A percentile compares a stretch with the other conserved stretches of the same genome.
Evolutionary conservation across 176 grass and related monocot species (phyloP).

Genomic region (Triticum dicoccoides): DNA sequence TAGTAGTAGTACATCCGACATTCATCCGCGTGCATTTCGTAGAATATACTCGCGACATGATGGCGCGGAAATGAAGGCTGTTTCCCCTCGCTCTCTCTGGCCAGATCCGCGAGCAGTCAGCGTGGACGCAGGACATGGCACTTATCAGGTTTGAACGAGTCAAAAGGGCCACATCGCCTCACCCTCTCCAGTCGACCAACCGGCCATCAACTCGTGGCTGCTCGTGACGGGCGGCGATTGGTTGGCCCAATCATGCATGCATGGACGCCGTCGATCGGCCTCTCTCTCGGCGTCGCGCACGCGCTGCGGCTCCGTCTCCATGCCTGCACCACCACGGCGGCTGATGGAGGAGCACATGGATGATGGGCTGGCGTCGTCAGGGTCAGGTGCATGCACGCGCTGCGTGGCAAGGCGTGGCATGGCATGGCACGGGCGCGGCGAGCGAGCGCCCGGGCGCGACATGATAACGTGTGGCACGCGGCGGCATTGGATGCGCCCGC

Average conservation of each 20-base stretch:
- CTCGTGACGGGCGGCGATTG: neutral
- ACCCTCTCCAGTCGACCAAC: neutral
- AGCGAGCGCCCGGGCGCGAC: neutral
- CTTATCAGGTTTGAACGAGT: conserved; percentile 3
- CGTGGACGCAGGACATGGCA: neutral
- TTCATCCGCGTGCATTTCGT: too few relatives aligned
- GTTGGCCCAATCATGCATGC: conserved; percentile 2
- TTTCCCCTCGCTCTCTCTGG: neutral
- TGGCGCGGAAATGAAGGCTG: neutral
- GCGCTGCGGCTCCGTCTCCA: neutral
- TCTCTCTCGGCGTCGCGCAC: neutral
- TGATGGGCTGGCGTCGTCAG: neutral
- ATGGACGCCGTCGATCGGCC: neutral
- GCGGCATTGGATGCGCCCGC: neutral
- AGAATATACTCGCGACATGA: neutral
- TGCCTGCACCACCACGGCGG: neutral
- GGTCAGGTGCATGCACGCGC: neutral
- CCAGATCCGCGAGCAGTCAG: neutral
- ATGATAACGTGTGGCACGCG: neutral
- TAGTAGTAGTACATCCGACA: too few relatives aligned
- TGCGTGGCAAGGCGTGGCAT: neutral
- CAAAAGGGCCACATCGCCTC: neutral
- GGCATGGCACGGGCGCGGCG: neutral
- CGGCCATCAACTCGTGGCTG: neutral
- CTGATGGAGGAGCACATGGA: neutral